phyloP scores from a whole-genome alignment of 305 asterid genomes.

The Rubia balearica region DNA sequence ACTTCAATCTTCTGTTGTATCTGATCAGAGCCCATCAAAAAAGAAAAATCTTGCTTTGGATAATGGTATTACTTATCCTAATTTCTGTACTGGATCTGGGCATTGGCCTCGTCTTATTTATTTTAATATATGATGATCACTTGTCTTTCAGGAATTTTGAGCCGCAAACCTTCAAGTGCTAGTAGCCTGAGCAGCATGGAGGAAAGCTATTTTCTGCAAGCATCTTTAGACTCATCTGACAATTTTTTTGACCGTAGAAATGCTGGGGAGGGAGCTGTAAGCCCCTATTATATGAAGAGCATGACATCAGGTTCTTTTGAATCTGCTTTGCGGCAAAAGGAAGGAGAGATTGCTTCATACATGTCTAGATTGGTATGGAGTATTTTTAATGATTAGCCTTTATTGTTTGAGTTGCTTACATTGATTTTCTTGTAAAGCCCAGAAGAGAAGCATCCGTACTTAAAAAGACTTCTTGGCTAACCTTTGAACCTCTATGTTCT shows the following conservation, averaged over 20 bases:
- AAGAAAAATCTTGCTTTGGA: constrained; percentile 58
- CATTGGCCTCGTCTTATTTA: constrained; percentile 8
- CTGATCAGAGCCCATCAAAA: constrained; percentile 51
- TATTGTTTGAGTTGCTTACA: background rate
- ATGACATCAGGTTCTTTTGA: constrained; percentile 69
- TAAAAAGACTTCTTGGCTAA: too few species aligned
- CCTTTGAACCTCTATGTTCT: background rate
- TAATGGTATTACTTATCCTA: constrained; percentile 38
- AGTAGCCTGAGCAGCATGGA: constrained; percentile 92
- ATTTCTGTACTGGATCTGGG: background rate
- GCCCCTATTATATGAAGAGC: constrained; percentile 66
- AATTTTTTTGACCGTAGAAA: constrained; percentile 49
- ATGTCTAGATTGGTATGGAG: constrained; percentile 72
- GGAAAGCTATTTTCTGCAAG: constrained; percentile 79
- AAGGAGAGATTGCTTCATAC: constrained; percentile 91
- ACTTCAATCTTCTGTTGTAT: constrained; percentile 38
- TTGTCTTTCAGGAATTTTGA: constrained; percentile 46
- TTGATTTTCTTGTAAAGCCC: background rate
- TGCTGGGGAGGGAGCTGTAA: constrained; percentile 53
- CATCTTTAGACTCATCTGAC: constrained; percentile 70
- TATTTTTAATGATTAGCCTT: constrained; percentile 5
- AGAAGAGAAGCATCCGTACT: too few species aligned
- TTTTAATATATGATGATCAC: constrained; percentile 16
- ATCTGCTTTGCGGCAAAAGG: constrained; percentile 87
- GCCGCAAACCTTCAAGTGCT: constrained; percentile 68